These are phyloP conservation scores for Paecilomyces variotii DNA, from an alignment of 2,329 filamentous ascomycete genomes.

Conservation along the genomic window DNA sequence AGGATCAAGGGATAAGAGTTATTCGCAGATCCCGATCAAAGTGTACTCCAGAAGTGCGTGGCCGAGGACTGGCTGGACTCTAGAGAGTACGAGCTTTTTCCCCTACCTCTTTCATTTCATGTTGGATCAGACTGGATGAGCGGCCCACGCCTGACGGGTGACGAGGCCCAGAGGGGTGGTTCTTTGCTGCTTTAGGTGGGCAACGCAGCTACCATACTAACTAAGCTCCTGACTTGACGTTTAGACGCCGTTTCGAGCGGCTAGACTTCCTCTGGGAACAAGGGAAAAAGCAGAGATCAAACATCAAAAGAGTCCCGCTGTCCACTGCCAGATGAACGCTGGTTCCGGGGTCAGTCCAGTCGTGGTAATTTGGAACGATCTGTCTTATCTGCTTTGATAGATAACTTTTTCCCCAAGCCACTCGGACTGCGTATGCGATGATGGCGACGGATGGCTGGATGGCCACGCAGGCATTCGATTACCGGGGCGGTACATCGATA, in stretches of 20 bases:
- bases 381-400: no score
- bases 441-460: neutral
- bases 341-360: no score
- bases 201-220: neutral
- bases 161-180: neutral
- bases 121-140: neutral
- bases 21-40: neutral
- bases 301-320: no score
- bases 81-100: neutral
- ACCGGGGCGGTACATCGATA: neutral
- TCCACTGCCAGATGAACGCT: no score
- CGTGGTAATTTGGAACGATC: no score
- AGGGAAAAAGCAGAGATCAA: no score
- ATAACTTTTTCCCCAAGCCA: no score
- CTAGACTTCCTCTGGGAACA: neutral
- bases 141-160: neutral
- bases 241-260: neutral
- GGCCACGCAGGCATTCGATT: neutral
- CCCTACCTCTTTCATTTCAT: neutral
- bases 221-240: neutral
- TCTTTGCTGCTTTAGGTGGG: neutral
- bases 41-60: neutral
- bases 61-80: neutral
- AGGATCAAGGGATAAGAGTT: neutral
- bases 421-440: neutral